A percentile compares a stretch with the other conserved stretches of the same genome.
phyloP scores from a whole-genome alignment of 169 alveolate genomes.

The Pseudocohnilembus persalinus region DNA sequence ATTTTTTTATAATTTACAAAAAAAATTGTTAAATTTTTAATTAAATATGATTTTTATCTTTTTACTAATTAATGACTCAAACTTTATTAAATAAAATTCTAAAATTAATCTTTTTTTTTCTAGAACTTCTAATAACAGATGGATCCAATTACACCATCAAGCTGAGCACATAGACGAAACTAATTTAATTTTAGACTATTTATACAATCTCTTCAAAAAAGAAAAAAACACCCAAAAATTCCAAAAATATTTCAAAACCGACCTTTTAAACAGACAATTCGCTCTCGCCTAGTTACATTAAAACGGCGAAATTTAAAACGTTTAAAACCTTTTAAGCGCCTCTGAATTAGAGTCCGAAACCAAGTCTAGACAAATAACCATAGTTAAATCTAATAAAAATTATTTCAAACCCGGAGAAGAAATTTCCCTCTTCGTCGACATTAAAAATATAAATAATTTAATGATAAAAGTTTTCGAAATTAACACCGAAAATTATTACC shows the following conservation, averaged over 20 bases:
- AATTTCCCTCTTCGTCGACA: conserved; percentile 48
- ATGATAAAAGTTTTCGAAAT: conserved; percentile 68
- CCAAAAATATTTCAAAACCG: background rate
- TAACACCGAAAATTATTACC: conserved; percentile 70
- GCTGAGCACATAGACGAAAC: background rate
- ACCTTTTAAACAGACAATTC: background rate
- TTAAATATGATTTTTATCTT: too few species aligned
- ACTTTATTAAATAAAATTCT: too few species aligned
- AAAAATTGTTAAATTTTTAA: too few species aligned
- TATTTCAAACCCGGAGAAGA: conserved; percentile 58
- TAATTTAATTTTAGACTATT: background rate
- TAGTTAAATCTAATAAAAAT: conserved; percentile 49
- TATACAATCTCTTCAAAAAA: background rate
- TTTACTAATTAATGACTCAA: too few species aligned
- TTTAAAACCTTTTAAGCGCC: background rate
- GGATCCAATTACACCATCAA: too few species aligned
- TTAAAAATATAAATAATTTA: conserved; percentile 62
- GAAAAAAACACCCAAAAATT: background rate
- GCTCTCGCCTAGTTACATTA: background rate
- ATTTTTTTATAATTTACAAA: too few species aligned
- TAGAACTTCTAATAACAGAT: background rate
- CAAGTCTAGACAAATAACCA: conserved; percentile 34
- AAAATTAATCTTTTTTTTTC: background rate
- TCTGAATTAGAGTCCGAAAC: conserved; percentile 28
- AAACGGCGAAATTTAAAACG: background rate